Conservation (phyloP, 2,329 filamentous ascomycete species). For the Ilyonectria mors-panacis region DNA sequence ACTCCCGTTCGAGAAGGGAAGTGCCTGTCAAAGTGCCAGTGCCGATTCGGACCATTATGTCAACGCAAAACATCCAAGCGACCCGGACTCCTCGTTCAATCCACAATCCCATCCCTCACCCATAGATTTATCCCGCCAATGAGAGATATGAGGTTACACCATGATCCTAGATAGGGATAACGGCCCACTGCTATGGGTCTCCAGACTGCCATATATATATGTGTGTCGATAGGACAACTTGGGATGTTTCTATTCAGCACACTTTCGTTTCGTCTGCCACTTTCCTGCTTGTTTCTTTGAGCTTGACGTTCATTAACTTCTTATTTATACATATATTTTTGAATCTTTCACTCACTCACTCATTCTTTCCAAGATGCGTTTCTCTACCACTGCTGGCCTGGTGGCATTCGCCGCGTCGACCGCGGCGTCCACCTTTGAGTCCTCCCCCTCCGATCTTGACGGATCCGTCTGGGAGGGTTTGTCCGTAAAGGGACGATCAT, state of each 20-base stretch:
- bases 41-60: neutral
- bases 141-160: neutral
- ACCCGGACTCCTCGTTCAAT: neutral
- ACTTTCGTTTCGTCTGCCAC: conserved; percentile 8
- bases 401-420: conserved; percentile 44
- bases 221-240: neutral
- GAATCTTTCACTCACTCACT: conserved; percentile 8
- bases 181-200: neutral
- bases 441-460: conserved; percentile 47
- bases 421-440: conserved; percentile 36
- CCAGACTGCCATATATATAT: neutral
- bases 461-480: conserved; percentile 49
- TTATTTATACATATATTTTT: neutral
- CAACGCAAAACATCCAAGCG: neutral
- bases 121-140: conserved; percentile 20
- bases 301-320: neutral
- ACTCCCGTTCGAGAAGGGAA: neutral
- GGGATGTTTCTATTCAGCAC: conserved; percentile 10
- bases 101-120: neutral
- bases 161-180: neutral
- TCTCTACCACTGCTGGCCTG: conserved; percentile 38
- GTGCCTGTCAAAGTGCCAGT: neutral
- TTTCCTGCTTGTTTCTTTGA: neutral
- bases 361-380: conserved; percentile 42
- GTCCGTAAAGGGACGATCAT: conserved; percentile 34